Evolutionary conservation across 2,329 filamentous ascomycete species (phyloP).

Genomic region (Pestalotiopsis sp.): DNA sequence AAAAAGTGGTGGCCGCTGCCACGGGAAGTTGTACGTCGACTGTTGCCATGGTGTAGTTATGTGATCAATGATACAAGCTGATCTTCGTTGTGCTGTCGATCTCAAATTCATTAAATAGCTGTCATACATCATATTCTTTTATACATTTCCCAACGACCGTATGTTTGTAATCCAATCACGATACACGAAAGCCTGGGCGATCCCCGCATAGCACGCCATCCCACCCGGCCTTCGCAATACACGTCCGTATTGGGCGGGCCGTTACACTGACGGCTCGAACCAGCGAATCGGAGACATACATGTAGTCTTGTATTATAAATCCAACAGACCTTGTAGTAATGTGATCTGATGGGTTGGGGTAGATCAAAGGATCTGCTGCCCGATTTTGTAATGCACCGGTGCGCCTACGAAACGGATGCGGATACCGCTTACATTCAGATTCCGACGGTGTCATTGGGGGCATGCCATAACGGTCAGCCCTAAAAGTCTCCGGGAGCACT

Average conservation of each 20-base stretch:
- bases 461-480: too few relatives aligned
- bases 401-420: too few relatives aligned
- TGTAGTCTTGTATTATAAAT: background rate
- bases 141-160: background rate
- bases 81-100: too few relatives aligned
- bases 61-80: background rate
- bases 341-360: background rate
- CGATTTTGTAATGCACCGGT: too few relatives aligned
- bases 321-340: background rate
- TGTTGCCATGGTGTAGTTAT: constrained; percentile 24
- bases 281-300: background rate
- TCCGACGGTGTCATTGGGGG: too few relatives aligned
- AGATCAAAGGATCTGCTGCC: background rate
- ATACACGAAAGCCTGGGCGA: background rate
- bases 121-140: background rate
- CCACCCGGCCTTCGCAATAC: background rate
- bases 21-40: constrained; percentile 26
- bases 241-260: background rate
- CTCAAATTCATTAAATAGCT: background rate
- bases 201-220: background rate
- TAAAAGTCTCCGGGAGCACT: too few relatives aligned
- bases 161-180: background rate
- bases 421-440: too few relatives aligned
- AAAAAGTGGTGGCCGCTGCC: constrained; percentile 17
- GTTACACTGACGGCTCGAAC: background rate